A percentile compares a stretch with the other conserved stretches of the same genome.
Conservation (phyloP, 441 rosid species). For the Gossypium laxum region DNA sequence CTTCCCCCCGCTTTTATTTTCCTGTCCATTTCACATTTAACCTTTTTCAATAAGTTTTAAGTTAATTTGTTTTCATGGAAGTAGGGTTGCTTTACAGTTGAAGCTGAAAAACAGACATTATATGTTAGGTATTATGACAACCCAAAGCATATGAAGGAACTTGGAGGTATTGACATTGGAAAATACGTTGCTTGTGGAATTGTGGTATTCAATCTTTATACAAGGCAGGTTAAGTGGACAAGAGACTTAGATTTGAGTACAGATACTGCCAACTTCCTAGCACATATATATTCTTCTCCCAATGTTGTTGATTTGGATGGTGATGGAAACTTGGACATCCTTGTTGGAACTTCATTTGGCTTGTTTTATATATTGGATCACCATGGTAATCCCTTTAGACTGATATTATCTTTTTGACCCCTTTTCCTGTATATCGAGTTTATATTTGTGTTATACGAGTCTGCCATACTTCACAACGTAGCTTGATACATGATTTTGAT, state of each 20-base stretch:
- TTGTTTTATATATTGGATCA: slow-evolving; percentile 92
- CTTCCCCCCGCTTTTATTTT: not conserved
- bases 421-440: not conserved
- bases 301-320: slow-evolving; percentile 96
- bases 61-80: not conserved
- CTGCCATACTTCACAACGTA: not conserved
- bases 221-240: slow-evolving; percentile 93
- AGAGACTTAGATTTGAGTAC: slow-evolving; percentile 76
- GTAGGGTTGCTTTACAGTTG: not conserved
- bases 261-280: slow-evolving; percentile 55
- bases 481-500: not conserved
- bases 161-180: slow-evolving; percentile 73
- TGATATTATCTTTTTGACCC: not conserved
- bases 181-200: slow-evolving; percentile 82
- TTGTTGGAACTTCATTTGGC: slow-evolving; percentile 95
- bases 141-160: slow-evolving; percentile 74
- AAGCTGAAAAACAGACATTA: not conserved
- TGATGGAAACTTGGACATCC: slow-evolving; percentile 94
- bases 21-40: not conserved
- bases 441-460: not conserved
- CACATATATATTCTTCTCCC: slow-evolving; percentile 88
- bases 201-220: slow-evolving; percentile 86
- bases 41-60: not conserved
- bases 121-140: slow-evolving; percentile 82
- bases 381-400: slow-evolving; percentile 46